Evolutionary conservation across 805 yeast genomes (phyloP).

Genomic region (Millerozyma acaciae): DNA sequence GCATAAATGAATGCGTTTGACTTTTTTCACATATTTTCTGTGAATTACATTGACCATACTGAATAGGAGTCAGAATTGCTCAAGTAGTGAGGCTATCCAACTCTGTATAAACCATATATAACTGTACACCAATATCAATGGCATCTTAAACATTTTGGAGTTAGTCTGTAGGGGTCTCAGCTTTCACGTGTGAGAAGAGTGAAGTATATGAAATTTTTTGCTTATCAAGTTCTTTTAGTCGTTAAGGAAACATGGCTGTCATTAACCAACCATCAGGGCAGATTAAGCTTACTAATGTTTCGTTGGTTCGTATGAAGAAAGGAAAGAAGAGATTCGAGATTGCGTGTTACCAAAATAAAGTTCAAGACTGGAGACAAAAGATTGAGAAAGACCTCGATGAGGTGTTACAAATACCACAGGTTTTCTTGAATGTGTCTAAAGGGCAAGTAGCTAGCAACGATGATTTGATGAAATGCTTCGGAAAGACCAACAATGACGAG

Average conservation of each 20-base stretch:
- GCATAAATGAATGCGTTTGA: too few relatives aligned
- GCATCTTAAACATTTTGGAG: too few relatives aligned
- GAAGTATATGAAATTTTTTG: too few relatives aligned
- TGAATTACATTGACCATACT: too few relatives aligned
- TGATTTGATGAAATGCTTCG: slow-evolving; percentile 71
- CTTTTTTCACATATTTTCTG: too few relatives aligned
- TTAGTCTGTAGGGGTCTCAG: too few relatives aligned
- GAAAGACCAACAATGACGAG: slow-evolving; percentile 67
- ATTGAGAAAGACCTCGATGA: slow-evolving; percentile 93
- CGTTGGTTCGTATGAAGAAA: slow-evolving; percentile 84
- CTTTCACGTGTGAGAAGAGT: too few relatives aligned
- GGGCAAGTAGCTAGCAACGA: slow-evolving; percentile 91
- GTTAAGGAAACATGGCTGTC: slow-evolving; percentile 26
- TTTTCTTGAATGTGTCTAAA: slow-evolving; percentile 86
- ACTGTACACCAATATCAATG: too few relatives aligned
- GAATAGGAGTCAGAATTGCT: too few relatives aligned
- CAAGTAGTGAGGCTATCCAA: too few relatives aligned
- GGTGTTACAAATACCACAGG: slow-evolving; percentile 93
- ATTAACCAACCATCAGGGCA: slow-evolving; percentile 88
- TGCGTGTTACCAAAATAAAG: slow-evolving; percentile 95
- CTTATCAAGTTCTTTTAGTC: neutral
- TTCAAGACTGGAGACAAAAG: slow-evolving; percentile 87
- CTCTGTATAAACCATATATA: too few relatives aligned
- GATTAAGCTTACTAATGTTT: slow-evolving; percentile 89
- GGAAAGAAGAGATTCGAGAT: slow-evolving; percentile 90